Evolutionary conservation across 768 basidiomycete genomes (phyloP).

Genomic region (Gelatoporia subvermispora): DNA sequence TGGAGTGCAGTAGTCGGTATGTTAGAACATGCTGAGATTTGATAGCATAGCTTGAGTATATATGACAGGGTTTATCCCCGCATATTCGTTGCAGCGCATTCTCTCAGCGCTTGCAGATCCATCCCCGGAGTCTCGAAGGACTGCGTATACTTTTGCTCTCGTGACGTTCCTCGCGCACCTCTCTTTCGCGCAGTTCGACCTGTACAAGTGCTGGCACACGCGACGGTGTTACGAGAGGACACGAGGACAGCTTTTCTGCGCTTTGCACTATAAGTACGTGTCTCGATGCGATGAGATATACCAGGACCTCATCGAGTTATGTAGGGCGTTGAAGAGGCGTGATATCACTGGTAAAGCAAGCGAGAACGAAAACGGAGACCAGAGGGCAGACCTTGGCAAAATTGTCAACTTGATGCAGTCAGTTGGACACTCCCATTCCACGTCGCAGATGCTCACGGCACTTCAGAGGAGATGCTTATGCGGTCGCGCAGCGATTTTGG

Average conservation of each 20-base stretch:
- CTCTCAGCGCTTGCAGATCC: slow-evolving; percentile 43
- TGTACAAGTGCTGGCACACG: slow-evolving; percentile 62
- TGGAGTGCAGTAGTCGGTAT: slow-evolving; percentile 52
- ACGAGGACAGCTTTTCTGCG: slow-evolving; percentile 66
- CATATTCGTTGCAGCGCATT: slow-evolving; percentile 62
- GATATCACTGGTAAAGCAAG: slow-evolving; percentile 48
- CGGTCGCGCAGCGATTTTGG: slow-evolving; percentile 70
- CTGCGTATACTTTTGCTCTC: slow-evolving; percentile 56
- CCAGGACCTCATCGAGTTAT: background rate
- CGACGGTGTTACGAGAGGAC: slow-evolving; percentile 69
- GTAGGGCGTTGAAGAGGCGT: slow-evolving; percentile 46
- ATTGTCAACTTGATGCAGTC: slow-evolving; percentile 76
- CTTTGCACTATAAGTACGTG: slow-evolving; percentile 54
- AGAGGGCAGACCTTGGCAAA: slow-evolving; percentile 56
- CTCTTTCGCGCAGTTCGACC: slow-evolving; percentile 63
- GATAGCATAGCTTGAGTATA: background rate
- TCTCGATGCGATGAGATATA: background rate
- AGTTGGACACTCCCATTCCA: background rate
- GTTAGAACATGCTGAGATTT: slow-evolving; percentile 16
- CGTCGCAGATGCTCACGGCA: background rate
- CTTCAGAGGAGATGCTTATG: slow-evolving; percentile 61
- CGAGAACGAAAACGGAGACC: slow-evolving; percentile 22
- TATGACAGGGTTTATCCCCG: slow-evolving; percentile 54
- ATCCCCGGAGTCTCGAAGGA: slow-evolving; percentile 33
- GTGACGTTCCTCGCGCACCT: slow-evolving; percentile 57